phyloP scores from a whole-genome alignment of 2,329 filamentous ascomycete genomes.

The Sarocladium oryzae region DNA sequence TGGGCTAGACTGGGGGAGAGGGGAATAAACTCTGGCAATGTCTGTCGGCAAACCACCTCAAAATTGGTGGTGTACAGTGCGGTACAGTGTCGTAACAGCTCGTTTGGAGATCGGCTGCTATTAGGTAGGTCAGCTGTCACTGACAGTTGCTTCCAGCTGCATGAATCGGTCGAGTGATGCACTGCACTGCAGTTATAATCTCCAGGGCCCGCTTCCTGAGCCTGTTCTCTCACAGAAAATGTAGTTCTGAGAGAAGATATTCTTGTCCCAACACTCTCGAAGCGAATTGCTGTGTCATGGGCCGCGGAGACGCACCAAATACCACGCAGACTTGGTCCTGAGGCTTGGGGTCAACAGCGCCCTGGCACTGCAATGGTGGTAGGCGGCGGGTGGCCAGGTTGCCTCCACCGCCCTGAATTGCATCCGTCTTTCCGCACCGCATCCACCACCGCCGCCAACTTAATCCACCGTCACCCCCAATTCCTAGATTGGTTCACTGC shows the following conservation, averaged over 20 bases:
- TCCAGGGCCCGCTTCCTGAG: too few relatives aligned
- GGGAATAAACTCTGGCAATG: neutral
- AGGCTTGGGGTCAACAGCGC: too few relatives aligned
- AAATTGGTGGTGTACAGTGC: neutral
- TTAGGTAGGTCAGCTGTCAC: neutral
- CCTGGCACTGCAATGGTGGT: too few relatives aligned
- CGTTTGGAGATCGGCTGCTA: neutral
- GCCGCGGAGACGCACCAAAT: too few relatives aligned
- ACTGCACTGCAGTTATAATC: neutral
- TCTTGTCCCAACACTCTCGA: too few relatives aligned
- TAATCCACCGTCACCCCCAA: neutral
- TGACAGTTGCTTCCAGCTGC: neutral
- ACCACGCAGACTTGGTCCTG: too few relatives aligned
- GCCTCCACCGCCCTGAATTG: neutral
- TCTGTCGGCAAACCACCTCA: neutral
- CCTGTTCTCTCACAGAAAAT: too few relatives aligned
- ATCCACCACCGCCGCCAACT: constrained; percentile 3
- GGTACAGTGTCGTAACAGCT: neutral
- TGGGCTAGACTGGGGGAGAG: neutral
- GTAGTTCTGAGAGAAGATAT: too few relatives aligned
- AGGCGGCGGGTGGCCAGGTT: neutral
- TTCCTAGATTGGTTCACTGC: neutral
- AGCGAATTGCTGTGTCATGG: too few relatives aligned
- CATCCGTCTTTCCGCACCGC: neutral
- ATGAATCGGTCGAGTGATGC: too few relatives aligned